Base-by-base conservation (phyloP, 139 green algal genomes). In the Deuterostichococcus epilithicus region DNA sequence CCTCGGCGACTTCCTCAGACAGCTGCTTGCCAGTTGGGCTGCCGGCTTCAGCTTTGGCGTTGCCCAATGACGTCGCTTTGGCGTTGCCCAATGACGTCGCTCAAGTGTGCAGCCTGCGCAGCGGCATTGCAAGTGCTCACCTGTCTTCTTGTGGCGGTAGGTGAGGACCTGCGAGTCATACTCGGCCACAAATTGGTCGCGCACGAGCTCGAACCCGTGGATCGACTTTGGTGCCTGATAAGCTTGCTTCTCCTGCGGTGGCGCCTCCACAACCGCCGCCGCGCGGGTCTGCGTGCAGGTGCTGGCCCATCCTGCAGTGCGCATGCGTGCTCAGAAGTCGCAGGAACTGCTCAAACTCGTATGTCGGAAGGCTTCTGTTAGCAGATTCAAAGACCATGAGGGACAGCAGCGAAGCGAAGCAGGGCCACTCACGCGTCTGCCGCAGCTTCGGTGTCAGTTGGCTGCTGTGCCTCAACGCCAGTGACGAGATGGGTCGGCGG, bases 111-210 rank as follows among this genome's bases (percentile, higher is more conserved):
- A n/a, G n/a, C n/a, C n/a, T n/a, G n/a, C n/a, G n/a, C n/a, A 13
- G 42, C 42, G 42, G 42, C 5, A 4, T 30, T 26, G 66, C 66
- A 72, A 59, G 10, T 34, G 30, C 76, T 45, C 68, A 90, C 87
- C 89, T 68, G 90, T 94, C 82, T 91, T 91, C 65, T 90, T 76
- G 84, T 98, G 94, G 35, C 85, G 85, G 86, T 97, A 98, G 60
- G 93, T 47, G 44, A 90, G 77, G 44, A 93, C 88, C 33, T 87
- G 73, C 4, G 88, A 94, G 80, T 91, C 88, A 78, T 97, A 97
- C 81, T 97, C 94, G 30, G 87, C 70, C 44, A 97, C 85, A 74
- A 89, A 97, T 80, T 97, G 87, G 76, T 95, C 70, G 60, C 88
- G 79, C 58, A 88, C 74, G 73, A 97, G 86, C 42, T 86, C 79